phyloP scores from a whole-genome alignment of 1,284 basidiomycete species.

The Tremellales sp. region DNA sequence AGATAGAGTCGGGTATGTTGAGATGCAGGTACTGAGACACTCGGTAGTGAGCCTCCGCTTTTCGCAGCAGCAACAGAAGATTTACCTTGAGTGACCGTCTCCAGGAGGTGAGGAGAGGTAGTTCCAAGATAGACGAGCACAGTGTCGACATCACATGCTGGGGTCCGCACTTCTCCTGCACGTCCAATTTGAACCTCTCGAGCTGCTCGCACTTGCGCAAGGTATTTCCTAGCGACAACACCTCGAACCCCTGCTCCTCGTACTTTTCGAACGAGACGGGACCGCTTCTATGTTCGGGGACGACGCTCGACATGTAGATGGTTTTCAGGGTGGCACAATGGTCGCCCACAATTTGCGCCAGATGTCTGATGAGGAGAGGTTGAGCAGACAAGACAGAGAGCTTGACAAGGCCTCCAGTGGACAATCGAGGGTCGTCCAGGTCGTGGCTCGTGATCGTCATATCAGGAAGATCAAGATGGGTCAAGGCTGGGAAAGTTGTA shows the following conservation, averaged over 20 bases:
- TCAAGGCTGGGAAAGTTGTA: conserved; percentile 32
- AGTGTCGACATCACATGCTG: conserved; percentile 9
- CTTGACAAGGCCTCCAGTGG: conserved; percentile 16
- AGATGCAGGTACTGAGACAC: conserved; percentile 13
- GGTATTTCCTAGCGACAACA: conserved; percentile 6
- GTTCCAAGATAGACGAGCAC: conserved; percentile 3
- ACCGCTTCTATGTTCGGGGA: no score
- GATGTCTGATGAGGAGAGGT: conserved; percentile 19
- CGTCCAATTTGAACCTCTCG: conserved; percentile 16
- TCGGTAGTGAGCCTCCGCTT: background rate
- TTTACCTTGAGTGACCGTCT: conserved; percentile 16
- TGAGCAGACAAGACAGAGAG: conserved; percentile 18
- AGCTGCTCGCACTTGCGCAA: conserved; percentile 11
- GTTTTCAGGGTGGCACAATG: conserved; percentile 14
- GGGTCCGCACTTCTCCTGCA: conserved; percentile 8
- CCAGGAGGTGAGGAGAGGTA: conserved; percentile 14
- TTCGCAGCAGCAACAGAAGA: background rate
- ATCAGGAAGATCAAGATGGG: conserved; percentile 26
- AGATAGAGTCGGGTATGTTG: conserved; percentile 8
- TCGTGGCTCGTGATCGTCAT: conserved; percentile 19
- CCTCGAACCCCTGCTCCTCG: background rate
- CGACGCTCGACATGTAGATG: no score
- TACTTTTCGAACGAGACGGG: conserved; percentile 9
- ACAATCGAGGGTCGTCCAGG: conserved; percentile 4
- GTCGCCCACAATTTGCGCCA: conserved; percentile 11